Evolutionary conservation across 2,329 filamentous ascomycete genomes (phyloP), one percentile per base, ranked within the genome.

Genomic region (Fusarium humuli): DNA sequence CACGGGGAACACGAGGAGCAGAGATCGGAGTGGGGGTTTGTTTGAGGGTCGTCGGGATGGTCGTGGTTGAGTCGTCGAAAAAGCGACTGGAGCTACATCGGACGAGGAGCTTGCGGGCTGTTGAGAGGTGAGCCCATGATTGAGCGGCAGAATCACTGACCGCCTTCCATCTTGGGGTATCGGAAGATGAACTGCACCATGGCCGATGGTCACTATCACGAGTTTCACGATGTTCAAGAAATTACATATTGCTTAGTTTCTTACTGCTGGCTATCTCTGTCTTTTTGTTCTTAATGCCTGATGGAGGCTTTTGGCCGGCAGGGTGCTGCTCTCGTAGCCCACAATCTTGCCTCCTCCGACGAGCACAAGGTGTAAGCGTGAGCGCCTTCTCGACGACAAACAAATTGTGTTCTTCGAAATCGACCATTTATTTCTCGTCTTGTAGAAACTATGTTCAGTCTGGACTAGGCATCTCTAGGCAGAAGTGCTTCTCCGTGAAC

Each of bases 71-170:
- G 10, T 57, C 58, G 55, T 55, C 47, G 42, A 49, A 11, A 37
- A 29, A 46, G 42, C 56, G 67, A 44, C 11, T 57, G 69, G 50
- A 65, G 64, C 63, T 60, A 61, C 58, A 66, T 74, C 66, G 50
- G 66, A 71, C 61, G 72, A 74, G 72, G 67, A 75, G 69, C 72
- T 74, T 71, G 72, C 53, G 52, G 70, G 54, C 54, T 58, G 57
- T 37, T 30, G 61, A 55, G 61, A 55, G 47, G 69, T 75, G 72
- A 75, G 72, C 71, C 72, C 71, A 75, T 56, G 62, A 66, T 42
- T 65, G 44, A 50, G 41, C 27, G 72, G 72, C 72, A 74, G 69
- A 75, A 71, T 54, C 0, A 1, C 9, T 65, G 57, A 74, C 73
- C 73, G 73, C 73, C 56, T 75, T 69, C 72, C 30, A 1, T 52